These are phyloP conservation scores for Solanum rostratum DNA, from an alignment of 257 asterid species.

Conservation along the genomic window DNA sequence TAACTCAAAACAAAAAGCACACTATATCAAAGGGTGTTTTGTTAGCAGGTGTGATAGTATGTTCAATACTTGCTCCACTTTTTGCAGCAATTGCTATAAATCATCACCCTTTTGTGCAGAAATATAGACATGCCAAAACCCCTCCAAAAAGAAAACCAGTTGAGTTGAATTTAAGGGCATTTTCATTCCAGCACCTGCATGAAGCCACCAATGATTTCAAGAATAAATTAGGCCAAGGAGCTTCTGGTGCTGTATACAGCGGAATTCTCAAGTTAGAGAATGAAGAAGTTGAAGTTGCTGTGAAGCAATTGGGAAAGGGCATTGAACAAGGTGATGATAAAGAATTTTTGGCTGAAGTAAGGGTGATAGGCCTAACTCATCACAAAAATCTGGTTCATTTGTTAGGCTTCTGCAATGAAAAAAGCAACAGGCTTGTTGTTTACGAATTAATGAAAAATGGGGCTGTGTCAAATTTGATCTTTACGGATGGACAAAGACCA, in stretches of 20 bases:
- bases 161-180: conserved; percentile 3
- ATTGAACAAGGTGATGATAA: conserved; percentile 18
- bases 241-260: conserved; percentile 35
- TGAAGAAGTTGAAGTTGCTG: conserved; percentile 33
- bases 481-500: conserved; percentile 11
- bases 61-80: not conserved
- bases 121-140: not conserved
- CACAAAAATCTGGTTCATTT: conserved; percentile 54
- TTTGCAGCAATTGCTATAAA: not conserved
- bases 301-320: conserved; percentile 31
- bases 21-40: not conserved
- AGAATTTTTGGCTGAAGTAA: conserved; percentile 46
- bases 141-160: not conserved
- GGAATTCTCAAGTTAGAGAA: conserved; percentile 26
- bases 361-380: conserved; percentile 36
- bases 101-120: not conserved
- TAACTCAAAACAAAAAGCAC: not conserved
- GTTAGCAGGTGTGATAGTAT: not conserved
- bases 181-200: conserved; percentile 20
- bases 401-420: conserved; percentile 36
- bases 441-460: conserved; percentile 42
- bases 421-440: conserved; percentile 27
- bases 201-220: conserved; percentile 36
- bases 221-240: conserved; percentile 45
- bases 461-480: conserved; percentile 32